Percentiles rank a stretch among this genome's conserved stretches.
phyloP scores from a whole-genome alignment of 257 asterid genomes.

The Capsicum pubescens region DNA sequence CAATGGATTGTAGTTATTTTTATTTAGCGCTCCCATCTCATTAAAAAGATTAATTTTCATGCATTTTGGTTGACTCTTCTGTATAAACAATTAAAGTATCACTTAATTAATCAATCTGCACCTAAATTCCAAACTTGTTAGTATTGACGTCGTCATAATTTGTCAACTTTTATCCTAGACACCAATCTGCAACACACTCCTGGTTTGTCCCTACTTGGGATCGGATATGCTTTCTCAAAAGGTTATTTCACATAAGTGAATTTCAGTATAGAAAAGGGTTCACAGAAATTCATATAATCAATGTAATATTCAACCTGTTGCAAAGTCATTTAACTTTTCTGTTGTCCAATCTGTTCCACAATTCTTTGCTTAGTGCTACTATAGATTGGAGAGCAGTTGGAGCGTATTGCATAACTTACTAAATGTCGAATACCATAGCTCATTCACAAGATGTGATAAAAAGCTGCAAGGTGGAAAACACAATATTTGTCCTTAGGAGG shows the following conservation, averaged over 20 bases:
- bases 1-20: neutral
- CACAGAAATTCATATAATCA: neutral
- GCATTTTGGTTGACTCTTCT: neutral
- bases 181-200: neutral
- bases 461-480: too few relatives aligned
- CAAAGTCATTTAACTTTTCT: conserved; percentile 10
- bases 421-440: conserved; percentile 13
- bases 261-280: neutral
- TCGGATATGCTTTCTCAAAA: conserved; percentile 11
- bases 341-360: neutral
- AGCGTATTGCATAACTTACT: neutral
- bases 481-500: too few relatives aligned
- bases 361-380: conserved; percentile 3
- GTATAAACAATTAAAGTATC: neutral
- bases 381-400: conserved; percentile 15
- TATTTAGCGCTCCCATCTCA: neutral
- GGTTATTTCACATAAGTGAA: neutral
- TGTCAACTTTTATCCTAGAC: neutral
- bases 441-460: neutral
- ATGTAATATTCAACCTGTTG: neutral
- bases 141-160: neutral
- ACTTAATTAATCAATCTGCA: neutral
- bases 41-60: conserved; percentile 11
- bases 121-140: neutral
- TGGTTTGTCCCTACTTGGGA: neutral